Conservation (phyloP, 1,284 basidiomycete genomes). For the Sporisorium exsertum region DNA sequence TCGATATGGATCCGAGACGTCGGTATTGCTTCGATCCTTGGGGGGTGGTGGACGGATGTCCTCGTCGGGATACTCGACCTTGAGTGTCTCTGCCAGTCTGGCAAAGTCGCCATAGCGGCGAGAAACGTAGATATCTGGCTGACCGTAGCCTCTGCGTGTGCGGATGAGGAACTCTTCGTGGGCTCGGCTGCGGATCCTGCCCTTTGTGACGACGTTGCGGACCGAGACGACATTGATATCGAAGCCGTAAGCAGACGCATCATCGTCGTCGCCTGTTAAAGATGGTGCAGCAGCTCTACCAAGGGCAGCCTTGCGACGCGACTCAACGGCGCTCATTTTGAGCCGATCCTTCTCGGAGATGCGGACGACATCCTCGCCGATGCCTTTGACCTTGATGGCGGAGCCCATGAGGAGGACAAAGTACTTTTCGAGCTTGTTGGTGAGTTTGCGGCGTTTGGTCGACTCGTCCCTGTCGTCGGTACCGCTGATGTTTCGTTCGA, state of each 20-base stretch:
- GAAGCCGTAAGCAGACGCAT: conserved; percentile 28
- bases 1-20: conserved; percentile 43
- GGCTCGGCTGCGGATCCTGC: conserved; percentile 52
- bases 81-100: conserved; percentile 60
- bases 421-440: conserved; percentile 55
- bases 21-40: conserved; percentile 60
- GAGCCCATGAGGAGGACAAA: conserved; percentile 61
- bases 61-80: conserved; percentile 59
- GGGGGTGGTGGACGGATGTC: conserved; percentile 55
- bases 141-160: conserved; percentile 76
- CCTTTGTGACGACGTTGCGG: conserved; percentile 56
- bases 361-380: conserved; percentile 63
- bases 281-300: conserved; percentile 34
- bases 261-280: conserved; percentile 1
- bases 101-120: conserved; percentile 94
- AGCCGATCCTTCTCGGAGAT: conserved; percentile 58
- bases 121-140: conserved; percentile 85
- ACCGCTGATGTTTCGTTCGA: conserved; percentile 62
- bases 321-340: conserved; percentile 55
- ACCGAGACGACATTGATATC: conserved; percentile 66
- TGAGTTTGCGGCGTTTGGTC: conserved; percentile 54
- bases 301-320: conserved; percentile 49
- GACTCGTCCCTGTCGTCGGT: conserved; percentile 57
- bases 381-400: conserved; percentile 54
- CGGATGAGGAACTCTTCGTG: conserved; percentile 87